Evolutionary conservation across 768 basidiomycete species (phyloP).

Genomic region (Obba rivulosa): DNA sequence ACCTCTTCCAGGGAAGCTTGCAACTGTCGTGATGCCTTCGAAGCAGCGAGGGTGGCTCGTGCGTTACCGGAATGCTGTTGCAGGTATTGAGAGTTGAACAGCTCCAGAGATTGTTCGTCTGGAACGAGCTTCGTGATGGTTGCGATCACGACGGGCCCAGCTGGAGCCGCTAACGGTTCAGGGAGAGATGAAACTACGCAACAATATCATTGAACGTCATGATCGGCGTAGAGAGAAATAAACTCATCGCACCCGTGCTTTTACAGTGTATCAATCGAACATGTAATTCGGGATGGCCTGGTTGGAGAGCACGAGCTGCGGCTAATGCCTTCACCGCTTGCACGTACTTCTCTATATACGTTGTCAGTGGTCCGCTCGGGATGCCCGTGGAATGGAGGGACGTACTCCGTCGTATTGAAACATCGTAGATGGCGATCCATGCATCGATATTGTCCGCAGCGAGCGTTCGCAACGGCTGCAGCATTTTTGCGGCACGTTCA

Average conservation of each 20-base stretch:
- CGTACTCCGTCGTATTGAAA: conserved; percentile 76
- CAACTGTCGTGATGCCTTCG: conserved; percentile 47
- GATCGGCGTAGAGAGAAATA: neutral
- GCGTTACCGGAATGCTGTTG: conserved; percentile 52
- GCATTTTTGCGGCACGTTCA: conserved; percentile 67
- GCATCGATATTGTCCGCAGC: conserved; percentile 53
- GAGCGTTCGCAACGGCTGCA: conserved; percentile 56
- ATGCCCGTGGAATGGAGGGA: conserved; percentile 7
- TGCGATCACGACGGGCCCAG: conserved; percentile 46
- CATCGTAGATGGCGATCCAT: conserved; percentile 76
- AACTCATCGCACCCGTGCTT: conserved; percentile 38
- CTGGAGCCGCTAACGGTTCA: conserved; percentile 38
- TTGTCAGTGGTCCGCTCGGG: neutral
- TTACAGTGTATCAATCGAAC: conserved; percentile 63
- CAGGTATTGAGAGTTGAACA: conserved; percentile 71
- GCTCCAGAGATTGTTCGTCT: conserved; percentile 49
- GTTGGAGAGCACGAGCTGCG: conserved; percentile 46
- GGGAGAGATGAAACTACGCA: conserved; percentile 39
- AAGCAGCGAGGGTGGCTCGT: conserved; percentile 55
- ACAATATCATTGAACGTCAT: conserved; percentile 2
- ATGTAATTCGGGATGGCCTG: conserved; percentile 65
- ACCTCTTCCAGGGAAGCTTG: conserved; percentile 50
- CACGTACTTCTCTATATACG: conserved; percentile 62
- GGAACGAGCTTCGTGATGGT: conserved; percentile 50
- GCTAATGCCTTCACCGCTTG: conserved; percentile 71